Evolutionary conservation across 768 basidiomycete genomes (phyloP).

Genomic region (Termitomyces sp.): DNA sequence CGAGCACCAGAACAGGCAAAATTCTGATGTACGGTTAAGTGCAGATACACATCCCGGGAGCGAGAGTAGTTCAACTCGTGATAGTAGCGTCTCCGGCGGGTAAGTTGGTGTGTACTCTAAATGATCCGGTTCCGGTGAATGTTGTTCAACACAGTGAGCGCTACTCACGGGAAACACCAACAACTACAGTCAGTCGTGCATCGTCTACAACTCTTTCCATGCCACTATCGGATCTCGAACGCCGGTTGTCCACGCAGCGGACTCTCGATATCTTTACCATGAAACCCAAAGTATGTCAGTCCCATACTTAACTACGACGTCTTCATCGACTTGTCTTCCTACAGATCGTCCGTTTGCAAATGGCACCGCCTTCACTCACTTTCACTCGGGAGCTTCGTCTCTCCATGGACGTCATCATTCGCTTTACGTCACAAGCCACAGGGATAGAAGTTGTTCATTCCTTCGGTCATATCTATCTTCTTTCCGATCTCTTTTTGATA

Average conservation of each 20-base stretch:
- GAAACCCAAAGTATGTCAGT: constrained; percentile 70
- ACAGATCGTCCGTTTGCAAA: constrained; percentile 88
- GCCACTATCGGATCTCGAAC: constrained; percentile 77
- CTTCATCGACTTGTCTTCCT: background rate
- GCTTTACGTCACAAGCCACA: constrained; percentile 74
- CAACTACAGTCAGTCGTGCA: constrained; percentile 49
- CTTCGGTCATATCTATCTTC: constrained; percentile 79
- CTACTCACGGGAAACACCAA: constrained; percentile 56
- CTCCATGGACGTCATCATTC: constrained; percentile 68
- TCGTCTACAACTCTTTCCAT: constrained; percentile 51
- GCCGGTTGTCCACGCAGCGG: constrained; percentile 67
- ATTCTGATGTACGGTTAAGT: constrained; percentile 18
- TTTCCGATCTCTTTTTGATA: constrained; percentile 90
- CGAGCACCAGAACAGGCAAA: constrained; percentile 19
- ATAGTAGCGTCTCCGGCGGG: constrained; percentile 54
- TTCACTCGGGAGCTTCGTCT: constrained; percentile 77
- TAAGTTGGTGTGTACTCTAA: constrained; percentile 28
- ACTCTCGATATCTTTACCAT: constrained; percentile 96
- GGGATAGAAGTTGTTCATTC: constrained; percentile 72
- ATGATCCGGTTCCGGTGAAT: background rate
- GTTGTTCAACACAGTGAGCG: constrained; percentile 41
- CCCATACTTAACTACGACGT: background rate
- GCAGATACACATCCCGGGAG: constrained; percentile 36
- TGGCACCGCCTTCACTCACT: constrained; percentile 73
- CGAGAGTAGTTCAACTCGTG: constrained; percentile 48